Evolutionary conservation across 352 stramenopile species (phyloP), one percentile per base, ranked within the genome.

Genomic region (Phytopythium aichiense): DNA sequence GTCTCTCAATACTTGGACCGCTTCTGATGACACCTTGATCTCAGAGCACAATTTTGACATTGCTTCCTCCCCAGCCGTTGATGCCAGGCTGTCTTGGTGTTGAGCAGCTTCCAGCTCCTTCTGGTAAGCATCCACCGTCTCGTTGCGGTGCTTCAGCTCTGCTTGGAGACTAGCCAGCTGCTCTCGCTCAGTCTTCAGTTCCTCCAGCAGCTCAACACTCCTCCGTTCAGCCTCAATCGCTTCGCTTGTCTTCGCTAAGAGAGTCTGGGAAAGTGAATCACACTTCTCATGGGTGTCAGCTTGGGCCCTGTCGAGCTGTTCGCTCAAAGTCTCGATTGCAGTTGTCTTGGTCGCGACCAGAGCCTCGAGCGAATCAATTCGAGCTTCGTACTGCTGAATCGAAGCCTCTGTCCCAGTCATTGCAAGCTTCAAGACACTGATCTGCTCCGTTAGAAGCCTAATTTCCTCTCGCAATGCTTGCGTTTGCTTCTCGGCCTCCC

Each of bases 61-160:
- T 2, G 48, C 11, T 54, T 54, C 25, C 1, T 38, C 48, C 16
- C 28, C 30, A 11, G 1, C 46, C 11, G 12, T 33, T 7, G 11
- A 2, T 15, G n/a, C 16, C 23, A 54, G 7, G 13, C 4, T 8
- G 48, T 7, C 15, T 38, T 38, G 33, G 11, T n/a, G 51, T 45
- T 8, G 51, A 9, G 4, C 11, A 45, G 25, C n/a, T 11, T 20
- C 25, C 11, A 69, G 43, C 12, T 62, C 45, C 2, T 8, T 1
- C 13, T 54, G 18, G 22, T 64, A 20, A 15, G 22, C n/a, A n/a
- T 8, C 3, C 13, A 64, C 46, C 11, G 63, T 56, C 28, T 59
- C 56, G 0, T 59, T 62, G 2, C 68, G 46, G 1, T 56, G 30
- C 1, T 48, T 45, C 7, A 72, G 50, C 31, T 66, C 48, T 2